Evolutionary conservation across 176 grass and related monocot genomes (phyloP), one percentile per base, ranked within the genome.

Genomic region (Neostapfia colusana): DNA sequence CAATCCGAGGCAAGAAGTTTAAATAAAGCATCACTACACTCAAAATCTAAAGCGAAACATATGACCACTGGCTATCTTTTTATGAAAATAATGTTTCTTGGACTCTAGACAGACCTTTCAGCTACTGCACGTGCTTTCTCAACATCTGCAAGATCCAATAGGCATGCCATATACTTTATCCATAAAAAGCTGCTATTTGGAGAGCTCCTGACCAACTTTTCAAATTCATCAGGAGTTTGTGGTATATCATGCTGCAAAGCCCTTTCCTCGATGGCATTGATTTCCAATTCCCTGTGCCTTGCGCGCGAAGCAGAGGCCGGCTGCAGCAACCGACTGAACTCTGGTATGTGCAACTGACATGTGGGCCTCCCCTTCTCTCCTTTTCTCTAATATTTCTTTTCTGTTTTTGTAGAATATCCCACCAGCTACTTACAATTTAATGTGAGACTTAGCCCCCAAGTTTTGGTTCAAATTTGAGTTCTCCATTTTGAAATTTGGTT

Each of bases 141-240:
- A 97, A 87, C 31, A 31, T 31, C 31, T 31, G 31, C 31, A 31
- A 31, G 31, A 31, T 31, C 31, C 31, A 31, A 31, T 73, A 92
- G 86, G 75, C 81, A 84, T 5, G 79, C 91, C 91, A 93, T 93
- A 81, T 97, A 97, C 18, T 90, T 97, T 85, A 97, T 93, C 95
- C 95, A 93, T n/a, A 97, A 80, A 41, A 85, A 93, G 69, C 95
- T 92, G 89, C 91, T 93, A 56, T 92, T 97, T n/a, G 89, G 95
- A 31, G 95, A 97, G 44, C 69, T 92, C 82, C 91, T 89, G 20
- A 92, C 86, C 82, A 93, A 73, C 88, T 92, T 93, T 83, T 97
- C 95, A 13, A 31, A 31, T 31, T 31, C 31, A 31, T 31, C 31
- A 31, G 31, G 31, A 1, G 31, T 31, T 31, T 31, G 86, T 6